phyloP scores from a whole-genome alignment of 805 yeast species.

The Sungouiozyma ichnusensis region DNA sequence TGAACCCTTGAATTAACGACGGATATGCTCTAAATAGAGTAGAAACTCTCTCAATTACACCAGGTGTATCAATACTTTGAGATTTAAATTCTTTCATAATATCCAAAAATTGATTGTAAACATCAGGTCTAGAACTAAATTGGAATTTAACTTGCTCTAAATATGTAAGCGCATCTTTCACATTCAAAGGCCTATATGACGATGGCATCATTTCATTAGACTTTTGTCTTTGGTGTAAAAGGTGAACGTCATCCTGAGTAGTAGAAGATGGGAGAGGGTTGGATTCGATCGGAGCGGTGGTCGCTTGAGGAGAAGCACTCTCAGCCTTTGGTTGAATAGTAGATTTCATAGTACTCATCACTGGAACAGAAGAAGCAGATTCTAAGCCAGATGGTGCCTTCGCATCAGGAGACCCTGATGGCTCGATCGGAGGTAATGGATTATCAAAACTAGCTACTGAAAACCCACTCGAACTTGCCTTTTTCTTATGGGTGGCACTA shows the following conservation, averaged over 20 bases:
- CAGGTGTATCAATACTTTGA: slow-evolving; percentile 94
- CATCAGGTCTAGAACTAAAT: slow-evolving; percentile 86
- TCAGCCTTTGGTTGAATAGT: neutral
- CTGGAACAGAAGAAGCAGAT: neutral
- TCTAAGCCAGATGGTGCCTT: neutral
- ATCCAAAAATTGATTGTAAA: slow-evolving; percentile 89
- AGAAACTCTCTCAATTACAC: slow-evolving; percentile 93
- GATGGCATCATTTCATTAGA: slow-evolving; percentile 13
- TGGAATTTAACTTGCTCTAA: slow-evolving; percentile 92
- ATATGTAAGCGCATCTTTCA: slow-evolving; percentile 90
- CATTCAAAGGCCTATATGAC: slow-evolving; percentile 73
- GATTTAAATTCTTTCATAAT: slow-evolving; percentile 98
- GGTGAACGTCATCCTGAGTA: slow-evolving; percentile 7
- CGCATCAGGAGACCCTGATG: slow-evolving; percentile 2
- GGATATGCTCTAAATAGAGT: slow-evolving; percentile 88
- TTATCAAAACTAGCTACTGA: slow-evolving; percentile 26
- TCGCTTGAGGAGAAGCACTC: slow-evolving; percentile 1
- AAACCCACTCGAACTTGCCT: slow-evolving; percentile 10
- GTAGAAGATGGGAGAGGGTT: slow-evolving; percentile 5
- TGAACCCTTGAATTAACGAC: slow-evolving; percentile 88
- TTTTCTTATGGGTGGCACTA: slow-evolving; percentile 2
- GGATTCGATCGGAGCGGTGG: slow-evolving; percentile 2
- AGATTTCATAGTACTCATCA: neutral
- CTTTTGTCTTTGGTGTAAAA: slow-evolving; percentile 6
- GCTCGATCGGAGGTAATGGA: slow-evolving; percentile 16